These are phyloP conservation scores for Otatea glauca DNA, from an alignment of 176 grass and related monocot genomes.

Conservation along the genomic window DNA sequence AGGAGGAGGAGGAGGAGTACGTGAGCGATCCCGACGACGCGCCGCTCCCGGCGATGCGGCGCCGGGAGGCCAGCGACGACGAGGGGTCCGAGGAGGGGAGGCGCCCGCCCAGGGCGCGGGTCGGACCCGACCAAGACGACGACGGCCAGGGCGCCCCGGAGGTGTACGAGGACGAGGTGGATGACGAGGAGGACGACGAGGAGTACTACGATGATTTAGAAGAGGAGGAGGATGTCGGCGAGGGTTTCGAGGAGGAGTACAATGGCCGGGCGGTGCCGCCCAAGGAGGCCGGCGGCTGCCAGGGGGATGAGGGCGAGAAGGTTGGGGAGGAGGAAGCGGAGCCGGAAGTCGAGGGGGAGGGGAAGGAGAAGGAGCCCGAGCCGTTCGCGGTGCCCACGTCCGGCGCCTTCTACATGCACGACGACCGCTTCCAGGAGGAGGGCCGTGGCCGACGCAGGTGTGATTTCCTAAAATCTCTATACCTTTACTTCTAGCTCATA, in stretches of 20 bases:
- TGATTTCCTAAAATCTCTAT: too few relatives aligned
- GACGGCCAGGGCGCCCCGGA: constrained; percentile 79
- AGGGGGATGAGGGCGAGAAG: constrained; percentile 41
- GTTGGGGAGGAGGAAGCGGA: constrained; percentile 39
- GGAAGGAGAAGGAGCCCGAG: constrained; percentile 83
- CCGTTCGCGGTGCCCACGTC: constrained; percentile 86
- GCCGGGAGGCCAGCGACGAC: constrained; percentile 85
- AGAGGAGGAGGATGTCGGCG: constrained; percentile 48
- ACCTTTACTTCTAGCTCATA: too few relatives aligned
- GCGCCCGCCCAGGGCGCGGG: constrained; percentile 38
- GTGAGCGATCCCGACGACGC: constrained; percentile 88
- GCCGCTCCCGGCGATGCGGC: constrained; percentile 75
- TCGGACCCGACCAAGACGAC: constrained; percentile 69
- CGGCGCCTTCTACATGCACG: constrained; percentile 99
- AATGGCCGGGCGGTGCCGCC: constrained; percentile 27
- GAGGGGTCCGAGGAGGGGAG: constrained; percentile 73
- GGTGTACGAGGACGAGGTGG: constrained; percentile 68
- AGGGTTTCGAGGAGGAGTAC: constrained; percentile 48
- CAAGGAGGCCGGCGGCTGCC: constrained; percentile 29
- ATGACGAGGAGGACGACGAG: constrained; percentile 55
- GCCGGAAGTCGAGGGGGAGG: constrained; percentile 36
- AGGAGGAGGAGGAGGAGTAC: constrained; percentile 63
- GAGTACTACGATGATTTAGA: constrained; percentile 54
- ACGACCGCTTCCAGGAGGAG: constrained; percentile 91
- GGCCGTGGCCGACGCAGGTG: constrained; percentile 78